These are phyloP conservation scores for Silybum marianum DNA, from an alignment of 129 eudicot genomes.

Conservation along the genomic window DNA sequence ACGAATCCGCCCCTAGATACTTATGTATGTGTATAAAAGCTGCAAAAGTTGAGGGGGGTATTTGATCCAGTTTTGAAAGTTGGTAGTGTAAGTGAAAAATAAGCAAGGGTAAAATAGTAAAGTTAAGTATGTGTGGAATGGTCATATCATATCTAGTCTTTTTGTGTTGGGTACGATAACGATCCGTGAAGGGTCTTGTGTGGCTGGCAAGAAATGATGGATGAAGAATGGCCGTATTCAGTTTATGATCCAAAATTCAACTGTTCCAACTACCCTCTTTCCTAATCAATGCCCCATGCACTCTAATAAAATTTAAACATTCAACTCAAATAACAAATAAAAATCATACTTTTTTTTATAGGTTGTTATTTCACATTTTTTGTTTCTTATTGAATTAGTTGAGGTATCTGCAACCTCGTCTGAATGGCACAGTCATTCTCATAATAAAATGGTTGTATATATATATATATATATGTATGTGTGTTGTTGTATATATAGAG, in stretches of 20 bases:
- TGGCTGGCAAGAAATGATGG: constrained; percentile 23
- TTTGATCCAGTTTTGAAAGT: background rate
- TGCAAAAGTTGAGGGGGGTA: background rate
- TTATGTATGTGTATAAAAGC: background rate
- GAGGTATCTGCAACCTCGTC: too few species aligned
- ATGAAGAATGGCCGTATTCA: constrained; percentile 26
- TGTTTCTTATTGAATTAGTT: too few species aligned
- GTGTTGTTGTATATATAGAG: too few species aligned
- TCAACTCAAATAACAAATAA: too few species aligned
- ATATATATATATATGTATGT: too few species aligned
- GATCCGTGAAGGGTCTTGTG: constrained; percentile 5
- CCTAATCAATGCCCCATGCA: constrained; percentile 21
- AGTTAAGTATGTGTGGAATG: background rate
- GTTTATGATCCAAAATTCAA: constrained; percentile 29
- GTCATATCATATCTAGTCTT: constrained; percentile 29
- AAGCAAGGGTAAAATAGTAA: constrained; percentile 16
- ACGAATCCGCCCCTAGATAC: too few species aligned
- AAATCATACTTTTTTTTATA: too few species aligned
- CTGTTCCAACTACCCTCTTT: constrained; percentile 31
- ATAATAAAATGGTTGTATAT: too few species aligned
- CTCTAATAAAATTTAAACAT: too few species aligned
- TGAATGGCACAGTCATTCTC: background rate
- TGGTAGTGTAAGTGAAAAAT: background rate
- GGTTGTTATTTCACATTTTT: too few species aligned
- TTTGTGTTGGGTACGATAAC: constrained; percentile 20